These are phyloP conservation scores for Cronartium quercuum DNA, from an alignment of 1,284 basidiomycete species.

Conservation along the genomic window DNA sequence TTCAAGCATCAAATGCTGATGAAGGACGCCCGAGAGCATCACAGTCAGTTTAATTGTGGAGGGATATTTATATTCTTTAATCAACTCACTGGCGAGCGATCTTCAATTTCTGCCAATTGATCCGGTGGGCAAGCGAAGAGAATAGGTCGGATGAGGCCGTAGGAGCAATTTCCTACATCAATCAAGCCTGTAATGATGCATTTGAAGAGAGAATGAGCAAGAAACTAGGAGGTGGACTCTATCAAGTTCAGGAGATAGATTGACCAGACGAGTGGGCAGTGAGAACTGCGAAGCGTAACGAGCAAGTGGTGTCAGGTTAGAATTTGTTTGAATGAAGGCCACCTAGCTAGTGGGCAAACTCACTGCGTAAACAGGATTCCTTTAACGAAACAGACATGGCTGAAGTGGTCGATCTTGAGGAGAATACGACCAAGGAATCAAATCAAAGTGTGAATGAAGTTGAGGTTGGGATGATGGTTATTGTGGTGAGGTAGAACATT, in stretches of 20 bases:
- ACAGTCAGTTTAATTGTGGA: not conserved
- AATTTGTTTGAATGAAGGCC: not conserved
- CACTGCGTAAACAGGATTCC: conserved; percentile 30
- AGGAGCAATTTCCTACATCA: conserved; percentile 23
- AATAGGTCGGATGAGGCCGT: conserved; percentile 22
- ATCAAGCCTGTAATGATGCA: conserved; percentile 6
- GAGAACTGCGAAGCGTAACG: not conserved
- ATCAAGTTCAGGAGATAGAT: not conserved
- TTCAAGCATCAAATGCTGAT: conserved; percentile 31
- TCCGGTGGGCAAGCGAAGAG: conserved; percentile 29
- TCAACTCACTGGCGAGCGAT: conserved; percentile 20
- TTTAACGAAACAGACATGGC: conserved; percentile 17
- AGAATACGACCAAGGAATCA: not conserved
- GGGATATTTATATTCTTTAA: not conserved
- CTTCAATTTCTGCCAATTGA: conserved; percentile 34
- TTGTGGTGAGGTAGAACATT: not conserved
- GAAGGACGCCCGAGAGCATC: not conserved
- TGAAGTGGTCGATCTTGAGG: not conserved
- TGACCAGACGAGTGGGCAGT: conserved; percentile 25
- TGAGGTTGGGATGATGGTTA: not conserved
- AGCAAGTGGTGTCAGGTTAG: not conserved
- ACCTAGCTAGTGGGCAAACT: not conserved
- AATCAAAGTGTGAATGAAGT: not conserved
- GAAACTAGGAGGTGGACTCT: not conserved
- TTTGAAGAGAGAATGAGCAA: not conserved